Evolutionary conservation across 768 basidiomycete genomes (phyloP).

Genomic region (Mycena polygramma): DNA sequence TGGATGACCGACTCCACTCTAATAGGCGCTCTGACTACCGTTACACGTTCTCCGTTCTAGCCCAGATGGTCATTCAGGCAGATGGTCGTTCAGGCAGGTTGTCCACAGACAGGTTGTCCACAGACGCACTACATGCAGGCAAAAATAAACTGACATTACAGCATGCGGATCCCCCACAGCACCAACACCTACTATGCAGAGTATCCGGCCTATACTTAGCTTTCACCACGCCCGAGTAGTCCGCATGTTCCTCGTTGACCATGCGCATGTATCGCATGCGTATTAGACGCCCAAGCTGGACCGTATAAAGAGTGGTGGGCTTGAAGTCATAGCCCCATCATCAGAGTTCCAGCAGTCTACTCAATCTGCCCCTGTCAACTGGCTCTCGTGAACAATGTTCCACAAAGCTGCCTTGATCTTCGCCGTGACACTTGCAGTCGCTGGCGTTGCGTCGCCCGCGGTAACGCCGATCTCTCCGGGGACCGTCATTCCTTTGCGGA

Average conservation of each 20-base stretch:
- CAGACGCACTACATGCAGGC: neutral
- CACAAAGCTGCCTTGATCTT: slow-evolving; percentile 17
- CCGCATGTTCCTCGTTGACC: neutral
- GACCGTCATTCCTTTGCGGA: slow-evolving; percentile 29
- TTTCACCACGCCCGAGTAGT: neutral
- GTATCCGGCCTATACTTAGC: neutral
- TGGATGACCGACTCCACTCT: too few species aligned
- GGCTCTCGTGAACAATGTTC: slow-evolving; percentile 7
- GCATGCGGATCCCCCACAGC: neutral
- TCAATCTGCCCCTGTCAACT: neutral
- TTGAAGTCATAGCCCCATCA: neutral
- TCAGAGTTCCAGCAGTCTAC: neutral
- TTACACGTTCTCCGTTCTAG: neutral
- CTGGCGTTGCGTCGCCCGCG: slow-evolving; percentile 9
- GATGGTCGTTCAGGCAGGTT: neutral
- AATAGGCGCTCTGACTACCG: slow-evolving; percentile 4
- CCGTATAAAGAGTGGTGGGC: slow-evolving; percentile 1
- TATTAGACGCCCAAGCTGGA: neutral
- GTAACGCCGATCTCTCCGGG: neutral
- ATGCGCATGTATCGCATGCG: neutral
- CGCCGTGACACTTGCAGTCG: slow-evolving; percentile 14
- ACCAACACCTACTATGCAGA: neutral
- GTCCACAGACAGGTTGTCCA: neutral
- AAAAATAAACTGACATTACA: neutral
- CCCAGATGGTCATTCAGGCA: neutral